Base-by-base conservation (phyloP, 768 basidiomycete species). In the Tylopilus felleus region DNA sequence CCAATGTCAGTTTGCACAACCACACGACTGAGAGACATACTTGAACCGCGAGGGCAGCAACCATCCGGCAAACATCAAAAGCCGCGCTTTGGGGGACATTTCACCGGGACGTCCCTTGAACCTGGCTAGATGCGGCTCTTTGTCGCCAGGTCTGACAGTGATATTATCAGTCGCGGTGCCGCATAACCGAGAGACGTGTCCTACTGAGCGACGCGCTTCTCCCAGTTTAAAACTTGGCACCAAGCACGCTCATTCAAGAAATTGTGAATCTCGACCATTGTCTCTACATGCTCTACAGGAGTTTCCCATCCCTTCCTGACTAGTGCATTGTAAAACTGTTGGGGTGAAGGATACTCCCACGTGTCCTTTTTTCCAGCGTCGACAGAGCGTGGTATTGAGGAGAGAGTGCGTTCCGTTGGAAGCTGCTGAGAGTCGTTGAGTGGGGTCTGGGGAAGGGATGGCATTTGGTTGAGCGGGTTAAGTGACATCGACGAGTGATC, bases 211-310 rank as follows among this genome's bases (percentile, higher is more conserved):
- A 73, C 71, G 63, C 84, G 76, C 67, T 80, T 81, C 73, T 99
- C 97, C 96, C 97, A 98, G 68, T 82, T 87, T 56, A 91, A 69
- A 4, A 99, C 96, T 71, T 98, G 93, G 49, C 82, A 74, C 97
- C 97, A 99, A 17, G 97, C 97, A 68, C 86, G 80, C 74, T 99
- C 97, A 65, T 99, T 98, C 70, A 99, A 70, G 61, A 95, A 98
- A 70, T 99, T 99, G 68, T 99, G 97, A 33, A 98, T 98, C 56
- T 93, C 86, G 41, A 99, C 97, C 91, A 99, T 97, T 23, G 86
- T 92, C 69, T 94, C 95, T 42, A 98, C 82, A 71, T 93, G 88
- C 62, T 98, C 93, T 71, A 95, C 94, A 0, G 94, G 93, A 2
- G 97, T 96, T 71, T 96, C 94, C 90, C 90, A 93, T 3, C 97